Evolutionary conservation across 352 stramenopile species (phyloP), one percentile per base, ranked within the genome.

Genomic region (Phytophthora vignae): DNA sequence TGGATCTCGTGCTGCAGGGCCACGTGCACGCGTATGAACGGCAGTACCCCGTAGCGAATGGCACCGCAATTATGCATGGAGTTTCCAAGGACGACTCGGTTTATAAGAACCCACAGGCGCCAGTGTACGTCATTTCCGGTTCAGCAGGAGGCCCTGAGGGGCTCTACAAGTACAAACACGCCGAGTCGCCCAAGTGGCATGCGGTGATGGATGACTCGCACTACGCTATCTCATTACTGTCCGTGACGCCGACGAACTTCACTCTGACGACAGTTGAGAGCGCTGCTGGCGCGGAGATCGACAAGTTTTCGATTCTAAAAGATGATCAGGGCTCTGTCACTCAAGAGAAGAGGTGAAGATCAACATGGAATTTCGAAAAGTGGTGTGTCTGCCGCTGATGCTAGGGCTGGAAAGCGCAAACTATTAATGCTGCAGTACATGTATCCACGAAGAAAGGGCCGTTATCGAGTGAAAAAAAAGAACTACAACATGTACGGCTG

Each of bases 21-120:
- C 82, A 88, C 49, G 77, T 85, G 7, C 82, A 90, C 64, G 73
- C 73, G 29, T 90, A 90, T 36, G 79, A 82, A 36, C 82, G 82
- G 29, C 71, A 87, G 21, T 77, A 74, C 17, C 82, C 79, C 12
- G 79, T 73, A 33, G 73, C 68, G 5, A 76, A 82, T 2, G 65
- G 61, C 27, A 70, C 25, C 12, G 58, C 73, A 0, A 40, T 85
- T 6, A 73, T 75, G 59, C 67, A 82, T 40, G 79, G 82, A 8
- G 78, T 88, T 1, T 87, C 73, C 3, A 64, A 66, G 14, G 78
- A 88, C 27, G 22, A 38, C 8, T 65, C 62, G 27, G 68, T 60
- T 2, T 88, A 87, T 61, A 66, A 29, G 9, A 85, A 83, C 27
- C 80, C 80, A 0, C 76, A 88, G 70, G 82, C 82, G 0, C 79